Conservation (phyloP, 345 rosid genomes). For the Lenwebbia sp. region DNA sequence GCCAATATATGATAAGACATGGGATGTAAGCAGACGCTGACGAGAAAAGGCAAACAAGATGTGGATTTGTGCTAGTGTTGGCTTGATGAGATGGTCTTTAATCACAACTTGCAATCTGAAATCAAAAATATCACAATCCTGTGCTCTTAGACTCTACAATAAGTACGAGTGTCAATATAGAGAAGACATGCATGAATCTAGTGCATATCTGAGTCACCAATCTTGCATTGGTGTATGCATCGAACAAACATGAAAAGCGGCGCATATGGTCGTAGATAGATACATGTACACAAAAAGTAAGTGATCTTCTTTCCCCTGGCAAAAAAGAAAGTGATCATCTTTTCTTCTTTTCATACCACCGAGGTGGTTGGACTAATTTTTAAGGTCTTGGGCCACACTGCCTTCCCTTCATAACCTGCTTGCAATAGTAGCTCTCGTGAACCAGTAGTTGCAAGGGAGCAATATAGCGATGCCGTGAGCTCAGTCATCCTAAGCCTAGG, state of each 20-base stretch:
- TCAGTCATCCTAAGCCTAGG: too few species aligned
- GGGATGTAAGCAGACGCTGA: too few species aligned
- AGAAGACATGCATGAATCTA: background rate
- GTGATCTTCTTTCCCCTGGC: background rate
- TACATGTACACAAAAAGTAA: background rate
- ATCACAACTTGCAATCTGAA: background rate
- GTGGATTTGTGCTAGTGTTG: too few species aligned
- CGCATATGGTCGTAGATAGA: background rate
- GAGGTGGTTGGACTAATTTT: too few species aligned
- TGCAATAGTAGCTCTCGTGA: too few species aligned
- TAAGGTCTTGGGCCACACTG: too few species aligned
- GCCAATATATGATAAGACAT: too few species aligned
- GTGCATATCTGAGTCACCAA: background rate
- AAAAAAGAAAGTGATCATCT: background rate
- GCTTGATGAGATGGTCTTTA: too few species aligned
- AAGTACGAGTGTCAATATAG: background rate
- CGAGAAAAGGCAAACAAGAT: too few species aligned
- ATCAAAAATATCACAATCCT: background rate
- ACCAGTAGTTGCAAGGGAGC: too few species aligned
- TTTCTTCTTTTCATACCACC: background rate
- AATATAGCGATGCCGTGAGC: too few species aligned
- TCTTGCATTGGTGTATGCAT: too few species aligned
- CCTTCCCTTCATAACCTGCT: background rate
- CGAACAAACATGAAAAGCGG: background rate
- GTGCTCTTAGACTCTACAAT: background rate